Base-by-base conservation (phyloP, 2,329 filamentous ascomycete species). In the Pseudocercospora vitis region DNA sequence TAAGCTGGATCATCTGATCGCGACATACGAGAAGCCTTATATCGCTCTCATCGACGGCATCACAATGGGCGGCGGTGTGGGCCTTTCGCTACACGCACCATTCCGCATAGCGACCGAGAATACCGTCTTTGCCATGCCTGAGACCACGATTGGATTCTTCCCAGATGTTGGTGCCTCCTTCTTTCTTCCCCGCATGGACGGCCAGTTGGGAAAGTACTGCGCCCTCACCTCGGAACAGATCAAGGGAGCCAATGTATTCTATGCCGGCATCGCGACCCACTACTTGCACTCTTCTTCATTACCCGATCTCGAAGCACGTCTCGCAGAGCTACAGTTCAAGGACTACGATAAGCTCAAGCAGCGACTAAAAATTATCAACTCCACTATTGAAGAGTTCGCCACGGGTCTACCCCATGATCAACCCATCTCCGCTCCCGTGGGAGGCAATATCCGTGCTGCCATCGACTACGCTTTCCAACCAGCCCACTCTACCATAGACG, bases 61-160 rank as follows among this genome's bases (percentile, higher is more conserved):
- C 71, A 99, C 95, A 48, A 99, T 99, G 94, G 94, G 94, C 52
- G 94, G 94, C 52, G 94, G 94, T 62, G 94, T 97, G 49, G 94
- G 94, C 5, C 81, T 99, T 52, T 95, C 89, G 71, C 83, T 96
- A 48, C 95, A 99, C 73, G 92, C 94, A 2, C 95, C 94, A 2
- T 92, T 99, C 80, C 82, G 94, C 56, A 95, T 99, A 69, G 94
- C 94, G 31, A 99, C 94, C 2, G 94, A 99, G 75, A 87, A 87
- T 69, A 99, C 94, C 4, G 76, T 95, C 44, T 97, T 99, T 67
- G 91, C 95, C 63, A 99, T 99, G 94, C 94, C 94, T 24, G 94
- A 99, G 76, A 99, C 94, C 3, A 95, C 85, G 7, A 99, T 99
- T 68, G 94, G 94, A 32, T 96, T 97, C 79, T 99, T 99, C 80